These are phyloP conservation scores for Hibiscus trionum DNA, from an alignment of 345 rosid genomes.

Conservation along the genomic window DNA sequence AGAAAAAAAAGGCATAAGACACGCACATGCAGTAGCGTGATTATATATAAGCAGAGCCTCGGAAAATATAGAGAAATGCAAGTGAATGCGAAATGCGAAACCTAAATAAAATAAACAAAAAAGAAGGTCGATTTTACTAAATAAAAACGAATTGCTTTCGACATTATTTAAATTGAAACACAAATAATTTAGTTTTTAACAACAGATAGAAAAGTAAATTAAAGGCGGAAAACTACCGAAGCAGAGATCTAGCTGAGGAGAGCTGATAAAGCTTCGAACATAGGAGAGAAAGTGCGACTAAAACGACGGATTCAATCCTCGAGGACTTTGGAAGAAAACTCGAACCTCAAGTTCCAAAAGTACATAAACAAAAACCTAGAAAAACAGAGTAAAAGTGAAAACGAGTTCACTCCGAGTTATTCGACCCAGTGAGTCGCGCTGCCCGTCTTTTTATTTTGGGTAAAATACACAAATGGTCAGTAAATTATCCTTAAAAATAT, in stretches of 20 bases:
- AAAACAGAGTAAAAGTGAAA: neutral
- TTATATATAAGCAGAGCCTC: neutral
- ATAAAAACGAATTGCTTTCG: neutral
- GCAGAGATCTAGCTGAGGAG: neutral
- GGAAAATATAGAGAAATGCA: neutral
- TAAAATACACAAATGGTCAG: too few relatives aligned
- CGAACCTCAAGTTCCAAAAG: too few relatives aligned
- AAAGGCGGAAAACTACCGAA: neutral
- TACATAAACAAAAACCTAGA: neutral
- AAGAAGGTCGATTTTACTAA: neutral
- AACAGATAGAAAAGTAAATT: neutral
- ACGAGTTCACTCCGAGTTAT: neutral
- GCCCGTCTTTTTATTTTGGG: too few relatives aligned
- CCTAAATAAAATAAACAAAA: neutral
- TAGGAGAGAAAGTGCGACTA: conserved; percentile 6
- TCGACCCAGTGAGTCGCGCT: neutral
- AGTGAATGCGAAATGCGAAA: neutral
- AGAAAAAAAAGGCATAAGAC: neutral
- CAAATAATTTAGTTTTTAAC: neutral
- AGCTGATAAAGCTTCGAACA: neutral
- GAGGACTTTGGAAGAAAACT: neutral
- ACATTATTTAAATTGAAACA: neutral
- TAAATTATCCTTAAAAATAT: too few relatives aligned
- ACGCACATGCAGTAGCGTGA: neutral
- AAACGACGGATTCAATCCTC: conserved; percentile 4